These are phyloP conservation scores for Suillus alpinus DNA, from an alignment of 768 basidiomycete genomes.

Conservation along the genomic window DNA sequence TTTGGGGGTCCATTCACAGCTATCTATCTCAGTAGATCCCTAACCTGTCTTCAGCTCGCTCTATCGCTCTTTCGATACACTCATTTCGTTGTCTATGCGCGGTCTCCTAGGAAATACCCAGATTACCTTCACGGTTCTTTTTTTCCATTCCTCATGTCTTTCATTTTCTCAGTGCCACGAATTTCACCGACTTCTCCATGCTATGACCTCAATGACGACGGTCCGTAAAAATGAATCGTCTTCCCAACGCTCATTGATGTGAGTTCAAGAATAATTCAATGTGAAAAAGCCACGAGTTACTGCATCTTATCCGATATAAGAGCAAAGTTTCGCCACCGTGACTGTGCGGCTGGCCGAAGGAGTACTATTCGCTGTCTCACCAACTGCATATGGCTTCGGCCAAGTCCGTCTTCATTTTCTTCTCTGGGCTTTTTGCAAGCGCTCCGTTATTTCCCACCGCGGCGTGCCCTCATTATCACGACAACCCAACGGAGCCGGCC, in stretches of 20 bases:
- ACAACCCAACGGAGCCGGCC: neutral
- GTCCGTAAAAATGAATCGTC: neutral
- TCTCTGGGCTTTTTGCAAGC: neutral
- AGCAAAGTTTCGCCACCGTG: neutral
- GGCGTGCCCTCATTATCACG: neutral
- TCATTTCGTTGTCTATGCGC: conserved; percentile 8
- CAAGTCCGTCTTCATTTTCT: neutral
- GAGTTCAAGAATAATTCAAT: neutral
- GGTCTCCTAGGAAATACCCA: conserved; percentile 29
- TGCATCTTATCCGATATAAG: neutral
- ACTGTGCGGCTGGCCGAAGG: neutral
- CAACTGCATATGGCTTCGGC: neutral
- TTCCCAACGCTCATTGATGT: neutral
- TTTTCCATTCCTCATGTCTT: neutral
- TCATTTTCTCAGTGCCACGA: conserved; percentile 1
- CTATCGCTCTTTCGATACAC: neutral
- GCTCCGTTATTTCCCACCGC: neutral
- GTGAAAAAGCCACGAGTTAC: neutral
- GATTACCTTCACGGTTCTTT: neutral
- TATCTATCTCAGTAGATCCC: neutral
- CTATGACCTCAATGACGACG: neutral
- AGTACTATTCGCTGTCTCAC: neutral
- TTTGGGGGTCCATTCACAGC: conserved; percentile 23
- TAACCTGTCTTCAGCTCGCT: neutral
- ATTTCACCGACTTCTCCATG: conserved; percentile 3